Percentiles rank a stretch among this genome's conserved stretches.
These are phyloP conservation scores for Iris macrosiphon DNA, from an alignment of 106 monocot genomes.

Conservation along the genomic window DNA sequence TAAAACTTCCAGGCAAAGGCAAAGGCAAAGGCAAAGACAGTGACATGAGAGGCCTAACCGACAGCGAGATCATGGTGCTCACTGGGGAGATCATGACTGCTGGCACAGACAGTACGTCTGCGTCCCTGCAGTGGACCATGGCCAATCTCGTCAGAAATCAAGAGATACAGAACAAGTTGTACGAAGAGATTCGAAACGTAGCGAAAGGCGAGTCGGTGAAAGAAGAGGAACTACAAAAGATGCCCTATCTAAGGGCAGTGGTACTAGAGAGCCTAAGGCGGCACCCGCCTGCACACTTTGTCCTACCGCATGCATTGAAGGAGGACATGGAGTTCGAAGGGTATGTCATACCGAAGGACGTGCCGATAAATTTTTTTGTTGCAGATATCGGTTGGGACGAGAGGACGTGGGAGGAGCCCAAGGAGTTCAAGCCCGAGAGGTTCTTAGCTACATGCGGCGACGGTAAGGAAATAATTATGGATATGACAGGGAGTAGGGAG, in stretches of 20 bases:
- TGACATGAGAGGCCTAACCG: neutral
- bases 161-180: neutral
- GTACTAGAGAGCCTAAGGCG: neutral
- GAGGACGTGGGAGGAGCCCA: neutral
- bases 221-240: neutral
- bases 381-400: neutral
- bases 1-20: neutral
- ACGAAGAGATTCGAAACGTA: neutral
- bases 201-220: neutral
- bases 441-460: too few species aligned
- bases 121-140: constrained; percentile 7
- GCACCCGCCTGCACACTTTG: constrained; percentile 6
- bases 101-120: constrained; percentile 5
- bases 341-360: constrained; percentile 4
- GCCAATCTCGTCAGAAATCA: neutral
- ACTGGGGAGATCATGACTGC: constrained; percentile 1
- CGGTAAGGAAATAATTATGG: neutral
- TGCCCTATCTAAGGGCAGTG: constrained; percentile 6
- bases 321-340: neutral
- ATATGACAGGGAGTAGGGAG: constrained; percentile 4
- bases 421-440: constrained; percentile 1
- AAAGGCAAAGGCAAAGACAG: too few species aligned
- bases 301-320: neutral
- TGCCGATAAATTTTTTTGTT: neutral
- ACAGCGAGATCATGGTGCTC: neutral